Conservation (phyloP, 2,329 filamentous ascomycete species). For the Monosporascus sp. region DNA sequence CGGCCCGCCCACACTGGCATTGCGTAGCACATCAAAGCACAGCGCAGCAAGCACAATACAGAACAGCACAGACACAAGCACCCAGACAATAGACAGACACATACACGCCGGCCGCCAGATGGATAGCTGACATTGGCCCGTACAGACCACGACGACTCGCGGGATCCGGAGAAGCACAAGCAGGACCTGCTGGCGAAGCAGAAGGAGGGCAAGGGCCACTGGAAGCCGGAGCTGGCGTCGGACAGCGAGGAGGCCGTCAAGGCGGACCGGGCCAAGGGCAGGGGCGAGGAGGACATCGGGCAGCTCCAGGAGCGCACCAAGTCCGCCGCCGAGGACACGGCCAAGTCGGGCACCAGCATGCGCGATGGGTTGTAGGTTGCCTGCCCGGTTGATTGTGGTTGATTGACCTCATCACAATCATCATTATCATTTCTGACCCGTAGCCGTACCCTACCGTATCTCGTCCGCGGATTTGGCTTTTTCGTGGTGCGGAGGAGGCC, state of each 20-base stretch:
- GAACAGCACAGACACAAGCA: background rate
- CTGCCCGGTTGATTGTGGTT: background rate
- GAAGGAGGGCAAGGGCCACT: conserved; percentile 63
- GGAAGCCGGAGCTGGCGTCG: conserved; percentile 72
- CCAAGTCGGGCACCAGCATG: conserved; percentile 44
- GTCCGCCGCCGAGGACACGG: conserved; percentile 41
- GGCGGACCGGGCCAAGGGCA: conserved; percentile 48
- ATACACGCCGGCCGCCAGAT: too few species aligned
- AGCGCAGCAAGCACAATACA: background rate
- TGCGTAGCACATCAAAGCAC: too few species aligned
- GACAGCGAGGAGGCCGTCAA: conserved; percentile 74
- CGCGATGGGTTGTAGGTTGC: conserved; percentile 33
- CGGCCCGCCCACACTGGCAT: background rate
- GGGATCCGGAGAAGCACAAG: conserved; percentile 50
- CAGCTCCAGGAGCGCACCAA: conserved; percentile 56
- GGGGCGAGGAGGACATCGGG: conserved; percentile 37
- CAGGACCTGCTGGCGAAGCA: conserved; percentile 59
- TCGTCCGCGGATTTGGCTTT: background rate
- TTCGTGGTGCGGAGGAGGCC: too few species aligned
- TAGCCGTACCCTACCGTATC: background rate
- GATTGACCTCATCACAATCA: too few species aligned
- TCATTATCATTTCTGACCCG: too few species aligned
- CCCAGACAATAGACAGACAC: background rate
- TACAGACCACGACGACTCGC: conserved; percentile 31
- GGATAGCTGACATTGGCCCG: conserved; percentile 6